Evolutionary conservation across 2,329 filamentous ascomycete genomes (phyloP), one percentile per base, ranked within the genome.

Genomic region (Nemania bipapillata): DNA sequence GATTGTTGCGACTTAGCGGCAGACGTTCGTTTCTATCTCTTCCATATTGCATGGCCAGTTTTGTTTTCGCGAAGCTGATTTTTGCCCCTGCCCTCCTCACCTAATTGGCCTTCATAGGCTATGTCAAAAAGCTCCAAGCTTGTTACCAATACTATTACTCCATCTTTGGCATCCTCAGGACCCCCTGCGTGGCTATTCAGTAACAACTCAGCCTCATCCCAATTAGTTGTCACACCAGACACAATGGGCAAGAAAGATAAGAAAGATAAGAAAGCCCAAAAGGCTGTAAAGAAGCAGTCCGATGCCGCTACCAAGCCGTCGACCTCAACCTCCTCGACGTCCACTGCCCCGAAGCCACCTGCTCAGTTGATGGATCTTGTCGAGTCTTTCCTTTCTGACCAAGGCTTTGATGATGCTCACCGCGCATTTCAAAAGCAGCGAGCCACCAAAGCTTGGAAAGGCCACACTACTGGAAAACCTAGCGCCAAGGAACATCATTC

Each of bases 331-430:
- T 65, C 77, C 4, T 70, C 73, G 11, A 40, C 72, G 0, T 61
- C 72, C 12, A 47, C 68, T 52, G 54, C 62, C 60, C 66, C 79
- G 30, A 78, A 82, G 54, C 84, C 87, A 28, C 86, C 90, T 4
- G 79, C 85, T 30, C 85, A 91, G 78, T 82, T 94, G 40, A 82
- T 94, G 76, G 86, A 89, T 69, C 82, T 92, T 17, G 85, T 94
- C 74, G 88, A 88, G 70, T 80, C 81, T 24, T 94, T 93, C 79
- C 84, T 94, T 57, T 84, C 85, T 49, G 85, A 90, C 53, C 85
- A 91, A 78, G 86, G 88, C n/a, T 91, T 92, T 74, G 79, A 84
- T 55, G 83, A 84, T 66, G 87, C 91, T 53, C 86, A 86, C 75
- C 82, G 84, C 67, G 86, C 87, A 4, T 90, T 93, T 75, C 83